Conservation (phyloP, 352 stramenopile species). For the Phytopythium aichiense region DNA sequence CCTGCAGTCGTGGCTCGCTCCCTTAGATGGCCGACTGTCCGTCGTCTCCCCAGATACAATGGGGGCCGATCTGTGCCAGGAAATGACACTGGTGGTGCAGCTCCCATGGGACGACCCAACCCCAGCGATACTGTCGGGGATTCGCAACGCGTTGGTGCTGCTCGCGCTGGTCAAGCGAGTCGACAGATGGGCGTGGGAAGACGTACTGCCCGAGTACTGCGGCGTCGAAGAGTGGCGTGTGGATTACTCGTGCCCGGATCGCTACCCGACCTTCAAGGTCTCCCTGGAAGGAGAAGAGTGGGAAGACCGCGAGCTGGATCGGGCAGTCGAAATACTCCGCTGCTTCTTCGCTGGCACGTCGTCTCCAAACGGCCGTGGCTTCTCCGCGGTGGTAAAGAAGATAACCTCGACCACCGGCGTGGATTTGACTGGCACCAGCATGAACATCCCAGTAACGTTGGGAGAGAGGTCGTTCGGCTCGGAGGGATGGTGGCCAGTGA, state of each 20-base stretch:
- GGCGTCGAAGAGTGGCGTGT: background rate
- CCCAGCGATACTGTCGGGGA: background rate
- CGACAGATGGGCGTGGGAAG: background rate
- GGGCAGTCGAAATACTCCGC: background rate
- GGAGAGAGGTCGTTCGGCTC: background rate
- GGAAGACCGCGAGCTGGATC: background rate
- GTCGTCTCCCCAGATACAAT: background rate
- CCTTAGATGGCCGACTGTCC: background rate
- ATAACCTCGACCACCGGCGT: background rate
- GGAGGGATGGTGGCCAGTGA: background rate
- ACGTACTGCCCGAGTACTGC: background rate
- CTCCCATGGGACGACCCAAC: background rate
- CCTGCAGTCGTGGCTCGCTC: background rate
- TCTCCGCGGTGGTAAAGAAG: background rate
- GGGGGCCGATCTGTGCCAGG: background rate
- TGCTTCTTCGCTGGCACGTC: background rate
- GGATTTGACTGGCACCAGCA: background rate
- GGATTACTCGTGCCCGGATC: background rate
- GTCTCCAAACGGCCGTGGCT: background rate
- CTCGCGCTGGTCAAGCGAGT: background rate
- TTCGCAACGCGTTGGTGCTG: background rate
- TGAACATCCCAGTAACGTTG: background rate
- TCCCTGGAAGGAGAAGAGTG: background rate
- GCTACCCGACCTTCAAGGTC: background rate
- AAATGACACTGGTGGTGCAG: background rate